Evolutionary conservation across 768 basidiomycete species (phyloP), one percentile per base, ranked within the genome.

Genomic region (Kwoniella europaea): DNA sequence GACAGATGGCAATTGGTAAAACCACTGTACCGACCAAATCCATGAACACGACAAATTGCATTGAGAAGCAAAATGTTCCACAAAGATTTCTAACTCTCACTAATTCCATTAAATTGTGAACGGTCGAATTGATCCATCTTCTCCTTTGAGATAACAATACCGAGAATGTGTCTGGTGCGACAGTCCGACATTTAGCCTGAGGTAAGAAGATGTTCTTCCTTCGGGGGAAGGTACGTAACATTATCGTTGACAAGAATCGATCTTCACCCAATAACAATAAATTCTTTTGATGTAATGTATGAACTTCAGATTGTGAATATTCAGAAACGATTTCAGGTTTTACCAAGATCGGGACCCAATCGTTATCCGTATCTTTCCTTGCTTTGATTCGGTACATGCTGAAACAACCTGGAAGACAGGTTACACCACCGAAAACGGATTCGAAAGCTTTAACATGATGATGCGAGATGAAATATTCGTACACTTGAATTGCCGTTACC

Each of bases 161-260:
- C 27, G 88, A 86, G 85, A 99, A 98, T 0, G 94, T 94, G 82
- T 99, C 96, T 6, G 97, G 97, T 22, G 93, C 97, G 78, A 99
- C 89, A 27, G 97, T 99, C 71, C 94, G 87, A 82, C 97, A 99
- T 75, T 89, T 88, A 13, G 97, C 97, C 84, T 98, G 94, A 0
- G 96, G 96, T 67, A 97, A 87, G 85, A 98, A 99, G 91, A 98
- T 94, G 93, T 98, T 99, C 86, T 99, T 99, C 72, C 97, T 88
- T 80, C 96, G 94, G 16, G 97, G 97, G 87, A 99, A 99, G 2
- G 96, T 94, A 43, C 97, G 91, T 24, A 99, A 86, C 76, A 99
- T 90, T 79, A 94, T 92, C 12, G 97, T 99, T 18, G 97, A 97
- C 55, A 99, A 85, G 87, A 99, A 99, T 54, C 97, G 94, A 88